Base-by-base conservation (phyloP, 2,329 filamentous ascomycete species). In the Diatrype stigma region DNA sequence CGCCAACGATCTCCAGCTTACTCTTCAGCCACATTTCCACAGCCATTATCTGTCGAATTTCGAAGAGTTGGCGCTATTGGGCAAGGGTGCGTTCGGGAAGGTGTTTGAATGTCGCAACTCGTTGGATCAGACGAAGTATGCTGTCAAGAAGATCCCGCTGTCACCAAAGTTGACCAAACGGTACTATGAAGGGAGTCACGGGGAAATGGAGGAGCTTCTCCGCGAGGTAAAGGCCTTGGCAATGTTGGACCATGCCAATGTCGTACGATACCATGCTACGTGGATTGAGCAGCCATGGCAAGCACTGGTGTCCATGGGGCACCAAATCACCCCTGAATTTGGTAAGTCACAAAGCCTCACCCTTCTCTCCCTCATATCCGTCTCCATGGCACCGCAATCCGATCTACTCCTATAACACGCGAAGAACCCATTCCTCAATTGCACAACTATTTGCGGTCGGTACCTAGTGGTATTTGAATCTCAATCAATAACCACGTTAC, bases 291-390 rank as follows among this genome's bases (percentile, higher is more conserved):
- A 64, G 45, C 59, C 62, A n/a, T 60, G 61, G 6, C 48, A 51
- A 21, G 14, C 37, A 3, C 32, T 49, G 16, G 16, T 21, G 28
- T 12, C 28, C 17, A 28, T 30, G 64, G 70, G 4, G 66, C 71
- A 19, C 71, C 78, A 26, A 7, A 21, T 5, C 16, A 12, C 7
- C 22, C 22, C 12, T 17, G 40, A 28, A 3, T n/a, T 16, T 71
- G 74, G 16, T 76, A 78, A 6, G 64, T 79, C 10, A 76, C 80
- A 54, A 73, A 69, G 10, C 74, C 79, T 48, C 68, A 17, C 3
- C 2, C 14, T 16, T 40, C 35, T 11, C 19, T 19, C 40, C 19
- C 16, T 10, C 6, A 11, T 14, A 6, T 4, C 11, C 22, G 8
- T 28, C 16, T 6, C 16, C 19, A 5, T 23, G 10, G n/a, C 19